Evolutionary conservation across 208 protist species (phyloP).

Genomic region (Trypanosoma caninum): DNA sequence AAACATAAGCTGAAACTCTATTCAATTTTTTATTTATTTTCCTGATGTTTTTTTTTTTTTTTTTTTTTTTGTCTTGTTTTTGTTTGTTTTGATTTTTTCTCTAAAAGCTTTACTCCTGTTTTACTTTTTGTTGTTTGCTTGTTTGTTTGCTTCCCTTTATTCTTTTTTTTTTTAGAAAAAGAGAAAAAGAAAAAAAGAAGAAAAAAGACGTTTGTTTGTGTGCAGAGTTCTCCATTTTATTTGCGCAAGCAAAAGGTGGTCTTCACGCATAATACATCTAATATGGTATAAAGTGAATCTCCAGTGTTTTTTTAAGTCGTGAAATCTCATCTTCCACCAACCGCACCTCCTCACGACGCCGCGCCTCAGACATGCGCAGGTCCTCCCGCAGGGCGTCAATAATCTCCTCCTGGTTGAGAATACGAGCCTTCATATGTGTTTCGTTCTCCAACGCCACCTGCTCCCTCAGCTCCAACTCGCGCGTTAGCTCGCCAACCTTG

Average conservation of each 20-base stretch:
- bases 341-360: slow-evolving; percentile 37
- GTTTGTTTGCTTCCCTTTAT: slow-evolving; percentile 1
- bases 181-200: too few species aligned
- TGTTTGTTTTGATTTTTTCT: slow-evolving; percentile 5
- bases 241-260: not conserved
- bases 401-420: slow-evolving; percentile 62
- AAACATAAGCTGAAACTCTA: not conserved
- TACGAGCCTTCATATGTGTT: slow-evolving; percentile 56
- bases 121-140: not conserved
- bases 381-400: slow-evolving; percentile 73
- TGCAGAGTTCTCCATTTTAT: too few species aligned
- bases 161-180: too few species aligned
- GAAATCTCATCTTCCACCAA: slow-evolving; percentile 48
- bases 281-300: slow-evolving; percentile 64
- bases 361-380: slow-evolving; percentile 35
- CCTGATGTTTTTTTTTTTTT: slow-evolving; percentile 20
- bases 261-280: slow-evolving; percentile 23
- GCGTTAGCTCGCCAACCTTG: slow-evolving; percentile 36
- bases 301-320: slow-evolving; percentile 67
- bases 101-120: not conserved
- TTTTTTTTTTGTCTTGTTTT: slow-evolving; percentile 22
- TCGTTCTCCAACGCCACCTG: slow-evolving; percentile 63
- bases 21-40: not conserved
- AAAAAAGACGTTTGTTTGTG: too few species aligned
- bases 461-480: slow-evolving; percentile 41